Percentiles rank a stretch among this genome's conserved stretches.
phyloP scores from a whole-genome alignment of 495 filamentous ascomycete genomes.

The Astrocystis sublimbata region DNA sequence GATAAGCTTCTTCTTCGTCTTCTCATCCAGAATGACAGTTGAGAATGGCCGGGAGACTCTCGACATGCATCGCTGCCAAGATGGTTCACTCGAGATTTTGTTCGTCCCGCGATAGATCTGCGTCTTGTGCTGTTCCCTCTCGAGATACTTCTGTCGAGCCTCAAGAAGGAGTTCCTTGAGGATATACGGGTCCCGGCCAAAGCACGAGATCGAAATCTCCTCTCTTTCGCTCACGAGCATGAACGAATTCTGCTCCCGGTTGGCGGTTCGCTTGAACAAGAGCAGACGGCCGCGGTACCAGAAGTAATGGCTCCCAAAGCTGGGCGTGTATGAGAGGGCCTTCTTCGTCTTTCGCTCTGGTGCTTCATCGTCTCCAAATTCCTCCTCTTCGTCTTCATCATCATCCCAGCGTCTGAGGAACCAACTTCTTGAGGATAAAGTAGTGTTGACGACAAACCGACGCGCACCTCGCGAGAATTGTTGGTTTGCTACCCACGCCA shows the following conservation, averaged over 20 bases:
- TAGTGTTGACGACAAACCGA: constrained; percentile 63
- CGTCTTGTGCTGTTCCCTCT: constrained; percentile 62
- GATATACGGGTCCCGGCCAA: constrained; percentile 65
- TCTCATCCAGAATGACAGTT: constrained; percentile 79
- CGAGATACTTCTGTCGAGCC: constrained; percentile 57
- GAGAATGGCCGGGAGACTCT: constrained; percentile 74
- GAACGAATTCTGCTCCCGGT: constrained; percentile 30
- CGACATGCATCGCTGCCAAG: constrained; percentile 57
- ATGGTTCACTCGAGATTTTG: constrained; percentile 35
- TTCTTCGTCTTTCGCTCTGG: constrained; percentile 53
- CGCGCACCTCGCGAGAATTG: constrained; percentile 56
- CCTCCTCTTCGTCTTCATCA: constrained; percentile 50
- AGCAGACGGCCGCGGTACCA: constrained; percentile 60
- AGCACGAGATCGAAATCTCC: constrained; percentile 62
- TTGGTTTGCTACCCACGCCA: constrained; percentile 69
- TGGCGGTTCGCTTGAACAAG: constrained; percentile 53
- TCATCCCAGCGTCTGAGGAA: constrained; percentile 46
- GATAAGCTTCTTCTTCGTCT: constrained; percentile 72
- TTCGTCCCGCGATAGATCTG: constrained; percentile 63
- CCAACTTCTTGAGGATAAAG: constrained; percentile 51
- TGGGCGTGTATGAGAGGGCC: constrained; percentile 62
- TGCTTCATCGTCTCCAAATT: constrained; percentile 43
- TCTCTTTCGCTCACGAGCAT: constrained; percentile 49
- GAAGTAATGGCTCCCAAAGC: constrained; percentile 66
- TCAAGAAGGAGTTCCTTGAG: constrained; percentile 68